Conservation (phyloP, 2,329 filamentous ascomycete genomes). For the Scopulariopsis brevicaulis region DNA sequence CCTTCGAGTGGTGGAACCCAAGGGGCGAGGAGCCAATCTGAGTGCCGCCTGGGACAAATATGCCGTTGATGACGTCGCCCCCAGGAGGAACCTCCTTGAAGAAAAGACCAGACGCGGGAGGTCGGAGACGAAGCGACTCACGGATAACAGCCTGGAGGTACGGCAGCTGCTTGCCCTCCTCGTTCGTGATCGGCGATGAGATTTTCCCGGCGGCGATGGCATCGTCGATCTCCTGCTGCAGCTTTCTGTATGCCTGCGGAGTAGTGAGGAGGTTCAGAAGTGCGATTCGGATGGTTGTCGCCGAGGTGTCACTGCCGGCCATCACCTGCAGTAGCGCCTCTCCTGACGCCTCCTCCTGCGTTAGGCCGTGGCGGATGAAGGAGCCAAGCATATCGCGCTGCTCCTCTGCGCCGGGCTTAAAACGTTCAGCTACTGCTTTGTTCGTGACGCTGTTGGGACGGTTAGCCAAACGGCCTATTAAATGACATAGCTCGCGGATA, state of each 20-base stretch:
- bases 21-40: conserved; percentile 30
- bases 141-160: conserved; percentile 39
- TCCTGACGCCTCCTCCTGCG: conserved; percentile 14
- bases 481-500: conserved; percentile 3
- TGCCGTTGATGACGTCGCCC: conserved; percentile 23
- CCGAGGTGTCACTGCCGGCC: conserved; percentile 24
- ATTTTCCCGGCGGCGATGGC: conserved; percentile 13
- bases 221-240: conserved; percentile 36
- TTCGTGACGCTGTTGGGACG: neutral
- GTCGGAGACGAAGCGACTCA: conserved; percentile 33
- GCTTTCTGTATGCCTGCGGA: conserved; percentile 29
- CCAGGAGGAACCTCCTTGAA: conserved; percentile 21
- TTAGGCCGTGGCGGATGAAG: conserved; percentile 25
- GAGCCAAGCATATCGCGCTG: conserved; percentile 27
- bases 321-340: conserved; percentile 22
- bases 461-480: neutral
- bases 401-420: conserved; percentile 9
- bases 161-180: conserved; percentile 24
- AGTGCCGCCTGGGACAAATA: conserved; percentile 31
- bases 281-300: conserved; percentile 27
- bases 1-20: conserved; percentile 23
- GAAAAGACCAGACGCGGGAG: conserved; percentile 26
- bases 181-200: conserved; percentile 17
- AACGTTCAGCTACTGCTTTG: conserved; percentile 9
- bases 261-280: conserved; percentile 39